Evolutionary conservation across 208 protist genomes (phyloP), one percentile per base, ranked within the genome.

Genomic region (Novymonas esmeraldas): DNA sequence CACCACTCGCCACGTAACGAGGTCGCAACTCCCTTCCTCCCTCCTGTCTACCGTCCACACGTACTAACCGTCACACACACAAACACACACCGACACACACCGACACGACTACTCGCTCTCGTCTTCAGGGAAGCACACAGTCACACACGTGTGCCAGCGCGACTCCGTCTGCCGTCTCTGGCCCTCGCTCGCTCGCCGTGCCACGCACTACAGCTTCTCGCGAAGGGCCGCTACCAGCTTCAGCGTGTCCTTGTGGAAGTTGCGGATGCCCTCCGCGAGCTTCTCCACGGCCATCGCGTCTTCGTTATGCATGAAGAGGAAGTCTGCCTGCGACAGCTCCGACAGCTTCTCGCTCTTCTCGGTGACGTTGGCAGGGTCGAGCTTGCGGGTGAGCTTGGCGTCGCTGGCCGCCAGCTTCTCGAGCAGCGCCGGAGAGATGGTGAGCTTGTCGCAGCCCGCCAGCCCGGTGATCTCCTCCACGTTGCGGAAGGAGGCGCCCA

Each of bases 261-360:
- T 95, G 58, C 97, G 80, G 69, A 99, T 99, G 56, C 98, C 98
- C 70, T 99, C 97, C 28, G 94, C 61, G 24, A 99, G 92, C 84
- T 99, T 99, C 59, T 98, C 95, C n/a, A 97, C 95, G 29, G 97
- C 98, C 98, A 99, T 99, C n/a, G 83, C 76, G 77, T 99, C 89
- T 61, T 88, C 70, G 65, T 96, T 92, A 68, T 89, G 78, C 71
- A 90, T 84, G 55, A 85, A 97, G 36, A 94, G 74, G 58, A 90
- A 94, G 31, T 93, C 82, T 3, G 80, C 69, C 65, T 84, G 66
- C 46, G 78, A 81, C 28, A 96, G 73, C 68, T 94, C 82, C 45
- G 78, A 56, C n/a, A 93, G 61, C 54, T 85, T 88, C 49, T 73
- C 70, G 18, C 52, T 58, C 68, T 70, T 73, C 58, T 87, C 74